These are phyloP conservation scores for Leccinellum albellum DNA, from an alignment of 768 basidiomycete species.

Conservation along the genomic window DNA sequence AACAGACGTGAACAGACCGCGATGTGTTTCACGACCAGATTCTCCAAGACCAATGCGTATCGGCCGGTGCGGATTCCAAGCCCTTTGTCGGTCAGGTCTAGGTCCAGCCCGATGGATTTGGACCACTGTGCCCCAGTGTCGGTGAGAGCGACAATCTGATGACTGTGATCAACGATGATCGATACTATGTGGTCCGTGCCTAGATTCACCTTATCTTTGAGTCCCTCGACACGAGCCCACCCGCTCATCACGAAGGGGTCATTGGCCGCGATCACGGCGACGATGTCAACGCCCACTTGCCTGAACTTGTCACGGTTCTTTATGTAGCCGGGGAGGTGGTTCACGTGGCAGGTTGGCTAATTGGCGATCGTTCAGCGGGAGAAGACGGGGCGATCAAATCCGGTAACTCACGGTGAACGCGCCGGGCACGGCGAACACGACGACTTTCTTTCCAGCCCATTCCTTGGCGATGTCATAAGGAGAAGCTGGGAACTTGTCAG, in stretches of 20 bases:
- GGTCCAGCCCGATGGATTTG: conserved; percentile 46
- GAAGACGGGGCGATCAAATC: background rate
- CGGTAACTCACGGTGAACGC: conserved; percentile 66
- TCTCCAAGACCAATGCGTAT: conserved; percentile 64
- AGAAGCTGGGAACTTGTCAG: conserved; percentile 36
- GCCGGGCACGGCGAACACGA: conserved; percentile 74
- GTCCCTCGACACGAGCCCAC: conserved; percentile 54
- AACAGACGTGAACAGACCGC: conserved; percentile 37
- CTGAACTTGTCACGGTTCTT: conserved; percentile 45
- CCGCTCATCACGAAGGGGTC: conserved; percentile 60
- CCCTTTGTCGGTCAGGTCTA: conserved; percentile 47
- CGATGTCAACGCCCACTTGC: conserved; percentile 48
- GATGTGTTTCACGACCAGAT: conserved; percentile 66
- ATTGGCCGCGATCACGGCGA: conserved; percentile 57
- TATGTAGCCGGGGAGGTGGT: conserved; percentile 47
- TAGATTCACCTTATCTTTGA: conserved; percentile 60
- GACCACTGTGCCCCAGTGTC: conserved; percentile 59
- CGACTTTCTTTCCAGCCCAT: conserved; percentile 82
- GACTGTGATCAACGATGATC: background rate
- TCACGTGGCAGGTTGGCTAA: conserved; percentile 40
- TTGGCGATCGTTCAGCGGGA: background rate
- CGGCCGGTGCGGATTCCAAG: conserved; percentile 58
- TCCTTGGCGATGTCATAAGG: conserved; percentile 49
- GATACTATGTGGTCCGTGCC: conserved; percentile 27
- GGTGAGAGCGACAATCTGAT: conserved; percentile 56